phyloP scores from a whole-genome alignment of 352 stramenopile species.

The Phytopythium montanum region DNA sequence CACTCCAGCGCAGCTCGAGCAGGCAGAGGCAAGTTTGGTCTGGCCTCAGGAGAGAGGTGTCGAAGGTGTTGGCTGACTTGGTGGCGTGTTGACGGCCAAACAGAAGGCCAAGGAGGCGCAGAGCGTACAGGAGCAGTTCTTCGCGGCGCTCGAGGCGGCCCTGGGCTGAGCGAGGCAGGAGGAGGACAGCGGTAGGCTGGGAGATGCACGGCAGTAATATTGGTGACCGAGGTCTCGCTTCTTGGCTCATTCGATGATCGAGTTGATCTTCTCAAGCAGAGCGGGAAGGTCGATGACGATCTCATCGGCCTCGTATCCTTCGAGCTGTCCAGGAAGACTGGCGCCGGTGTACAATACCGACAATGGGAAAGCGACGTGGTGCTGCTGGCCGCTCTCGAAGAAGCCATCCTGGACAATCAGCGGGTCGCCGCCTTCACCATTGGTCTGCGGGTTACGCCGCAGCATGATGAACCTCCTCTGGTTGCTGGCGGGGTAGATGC shows the following conservation, averaged over 20 bases:
- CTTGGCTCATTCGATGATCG: too few species aligned
- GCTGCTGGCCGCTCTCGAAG: too few species aligned
- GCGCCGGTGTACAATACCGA: too few species aligned
- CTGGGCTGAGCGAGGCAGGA: conserved; percentile 18
- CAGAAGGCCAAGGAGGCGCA: conserved; percentile 45
- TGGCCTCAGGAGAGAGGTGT: too few species aligned
- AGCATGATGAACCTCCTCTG: background rate
- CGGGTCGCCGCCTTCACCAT: background rate
- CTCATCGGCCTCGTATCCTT: too few species aligned
- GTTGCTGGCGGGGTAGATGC: background rate
- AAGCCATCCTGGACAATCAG: too few species aligned
- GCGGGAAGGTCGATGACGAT: too few species aligned
- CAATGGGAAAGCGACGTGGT: too few species aligned
- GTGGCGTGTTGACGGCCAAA: conserved; percentile 9
- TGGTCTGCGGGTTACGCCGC: background rate
- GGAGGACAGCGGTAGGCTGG: background rate
- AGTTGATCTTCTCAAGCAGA: too few species aligned
- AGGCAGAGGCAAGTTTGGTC: conserved; percentile 26
- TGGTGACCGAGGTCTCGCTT: too few species aligned
- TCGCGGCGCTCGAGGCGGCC: conserved; percentile 45
- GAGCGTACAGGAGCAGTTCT: conserved; percentile 67
- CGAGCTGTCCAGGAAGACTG: too few species aligned
- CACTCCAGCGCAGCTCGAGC: conserved; percentile 28
- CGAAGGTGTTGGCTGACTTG: conserved; percentile 5
- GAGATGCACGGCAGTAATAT: background rate